Evolutionary conservation across 805 yeast species (phyloP).

Genomic region (Candida ipomoeae): DNA sequence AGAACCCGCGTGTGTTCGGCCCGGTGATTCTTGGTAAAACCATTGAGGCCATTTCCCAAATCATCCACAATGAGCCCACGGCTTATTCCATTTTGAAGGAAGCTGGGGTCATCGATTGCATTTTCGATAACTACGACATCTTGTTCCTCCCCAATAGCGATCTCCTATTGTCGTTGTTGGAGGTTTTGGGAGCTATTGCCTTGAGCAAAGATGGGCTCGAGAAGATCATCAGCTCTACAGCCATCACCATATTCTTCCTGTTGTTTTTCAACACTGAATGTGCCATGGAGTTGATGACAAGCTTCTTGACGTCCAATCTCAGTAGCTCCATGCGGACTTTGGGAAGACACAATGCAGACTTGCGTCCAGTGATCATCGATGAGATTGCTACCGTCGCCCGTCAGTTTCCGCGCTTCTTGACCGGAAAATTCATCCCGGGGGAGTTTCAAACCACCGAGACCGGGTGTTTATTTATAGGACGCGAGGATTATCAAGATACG

Average conservation of each 20-base stretch:
- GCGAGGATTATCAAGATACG: constrained; percentile 2
- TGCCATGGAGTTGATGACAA: constrained; percentile 49
- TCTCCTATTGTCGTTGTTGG: constrained; percentile 52
- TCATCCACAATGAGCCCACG: constrained; percentile 88
- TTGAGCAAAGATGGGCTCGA: constrained; percentile 69
- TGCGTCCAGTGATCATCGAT: constrained; percentile 54
- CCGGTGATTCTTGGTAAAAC: constrained; percentile 56
- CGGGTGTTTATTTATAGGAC: constrained; percentile 38
- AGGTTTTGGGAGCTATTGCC: constrained; percentile 77
- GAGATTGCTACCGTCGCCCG: constrained; percentile 46
- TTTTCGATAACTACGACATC: constrained; percentile 53
- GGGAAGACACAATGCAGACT: constrained; percentile 75
- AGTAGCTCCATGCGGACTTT: constrained; percentile 76
- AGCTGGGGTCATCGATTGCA: constrained; percentile 63
- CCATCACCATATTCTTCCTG: constrained; percentile 43
- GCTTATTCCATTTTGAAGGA: constrained; percentile 78
- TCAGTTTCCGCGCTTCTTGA: constrained; percentile 38
- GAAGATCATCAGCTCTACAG: constrained; percentile 42
- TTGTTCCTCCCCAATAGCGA: constrained; percentile 58
- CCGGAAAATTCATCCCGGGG: constrained; percentile 32
- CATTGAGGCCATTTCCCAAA: constrained; percentile 59
- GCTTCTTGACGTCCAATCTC: constrained; percentile 49
- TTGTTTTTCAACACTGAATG: constrained; percentile 46
- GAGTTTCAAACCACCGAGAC: constrained; percentile 40
- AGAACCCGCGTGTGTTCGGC: constrained; percentile 61